A percentile compares a stretch with the other conserved stretches of the same genome.
These are phyloP conservation scores for Epichloe bromicola DNA, from an alignment of 2,329 filamentous ascomycete species.

Conservation along the genomic window DNA sequence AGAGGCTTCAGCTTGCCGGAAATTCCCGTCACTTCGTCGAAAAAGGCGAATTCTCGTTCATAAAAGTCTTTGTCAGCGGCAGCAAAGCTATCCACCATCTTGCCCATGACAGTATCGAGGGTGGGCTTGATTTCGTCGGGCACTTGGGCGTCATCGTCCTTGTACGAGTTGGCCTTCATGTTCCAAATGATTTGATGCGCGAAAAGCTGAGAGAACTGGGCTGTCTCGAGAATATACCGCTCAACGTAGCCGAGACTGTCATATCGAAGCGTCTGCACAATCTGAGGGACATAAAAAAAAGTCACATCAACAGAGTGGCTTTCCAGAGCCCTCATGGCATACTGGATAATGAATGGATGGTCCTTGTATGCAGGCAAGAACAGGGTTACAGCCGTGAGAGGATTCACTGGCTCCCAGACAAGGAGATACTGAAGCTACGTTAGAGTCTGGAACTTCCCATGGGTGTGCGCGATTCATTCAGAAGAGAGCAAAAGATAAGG, in stretches of 20 bases:
- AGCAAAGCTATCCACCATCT: slow-evolving; percentile 73
- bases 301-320: slow-evolving; percentile 92
- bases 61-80: slow-evolving; percentile 72
- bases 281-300: slow-evolving; percentile 98
- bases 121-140: slow-evolving; percentile 89
- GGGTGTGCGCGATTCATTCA: background rate
- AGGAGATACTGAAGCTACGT: slow-evolving; percentile 54
- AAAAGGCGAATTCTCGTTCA: slow-evolving; percentile 93
- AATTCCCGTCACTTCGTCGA: slow-evolving; percentile 88
- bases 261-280: slow-evolving; percentile 89
- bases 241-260: slow-evolving; percentile 90
- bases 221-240: slow-evolving; percentile 91
- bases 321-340: slow-evolving; percentile 89
- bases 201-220: slow-evolving; percentile 94
- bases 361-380: slow-evolving; percentile 86
- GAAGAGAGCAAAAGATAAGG: background rate
- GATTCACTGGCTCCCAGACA: slow-evolving; percentile 87
- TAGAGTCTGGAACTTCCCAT: slow-evolving; percentile 5
- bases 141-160: slow-evolving; percentile 83
- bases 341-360: slow-evolving; percentile 87
- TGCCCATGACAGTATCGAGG: slow-evolving; percentile 77
- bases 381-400: slow-evolving; percentile 83
- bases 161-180: slow-evolving; percentile 98
- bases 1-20: slow-evolving; percentile 91
- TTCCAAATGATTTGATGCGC: slow-evolving; percentile 99